Evolutionary conservation across 257 asterid species (phyloP).

Genomic region (Nicotiana attenuata): DNA sequence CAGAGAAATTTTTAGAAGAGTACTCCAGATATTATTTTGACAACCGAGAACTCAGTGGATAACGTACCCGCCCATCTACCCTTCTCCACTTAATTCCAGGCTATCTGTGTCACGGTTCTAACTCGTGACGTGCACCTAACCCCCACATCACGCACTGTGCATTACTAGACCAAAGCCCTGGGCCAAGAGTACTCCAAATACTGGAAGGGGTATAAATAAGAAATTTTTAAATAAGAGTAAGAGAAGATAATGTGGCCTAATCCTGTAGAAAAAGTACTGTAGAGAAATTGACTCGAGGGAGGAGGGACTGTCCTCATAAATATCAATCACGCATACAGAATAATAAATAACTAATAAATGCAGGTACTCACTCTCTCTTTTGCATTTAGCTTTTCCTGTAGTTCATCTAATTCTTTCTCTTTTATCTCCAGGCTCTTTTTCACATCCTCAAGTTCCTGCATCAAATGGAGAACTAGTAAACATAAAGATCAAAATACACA

Average conservation of each 20-base stretch:
- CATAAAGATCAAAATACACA: not conserved
- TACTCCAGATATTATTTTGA: not conserved
- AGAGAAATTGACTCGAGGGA: not conserved
- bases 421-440: conserved; percentile 56
- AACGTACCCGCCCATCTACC: no score
- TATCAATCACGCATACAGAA: not conserved
- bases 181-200: not conserved
- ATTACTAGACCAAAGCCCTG: no score
- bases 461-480: conserved; percentile 11
- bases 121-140: no score
- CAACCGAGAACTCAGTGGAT: no score
- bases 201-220: not conserved
- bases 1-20: not conserved
- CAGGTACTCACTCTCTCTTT: conserved; percentile 62
- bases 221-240: not conserved
- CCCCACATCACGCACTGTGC: no score
- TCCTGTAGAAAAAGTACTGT: not conserved
- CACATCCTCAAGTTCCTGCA: conserved; percentile 72
- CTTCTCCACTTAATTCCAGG: no score
- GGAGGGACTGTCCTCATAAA: not conserved
- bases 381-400: conserved; percentile 61
- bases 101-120: no score
- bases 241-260: not conserved
- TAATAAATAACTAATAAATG: not conserved
- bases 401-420: conserved; percentile 64